Evolutionary conservation across 768 basidiomycete species (phyloP).

Genomic region (Termitomyces eurrhizus): DNA sequence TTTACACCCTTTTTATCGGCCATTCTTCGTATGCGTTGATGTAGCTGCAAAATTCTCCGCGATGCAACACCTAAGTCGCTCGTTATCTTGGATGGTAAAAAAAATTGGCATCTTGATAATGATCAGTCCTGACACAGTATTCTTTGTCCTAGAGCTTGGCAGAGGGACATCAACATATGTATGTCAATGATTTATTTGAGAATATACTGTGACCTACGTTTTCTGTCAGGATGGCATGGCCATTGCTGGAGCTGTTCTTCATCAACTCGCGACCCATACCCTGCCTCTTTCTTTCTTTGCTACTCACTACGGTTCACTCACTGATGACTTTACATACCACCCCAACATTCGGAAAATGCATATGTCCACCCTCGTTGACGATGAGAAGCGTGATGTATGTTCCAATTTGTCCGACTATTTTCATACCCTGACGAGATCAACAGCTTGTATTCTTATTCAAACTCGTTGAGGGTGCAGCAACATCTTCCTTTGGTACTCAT

Average conservation of each 20-base stretch:
- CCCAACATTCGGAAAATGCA: conserved; percentile 93
- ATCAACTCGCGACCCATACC: conserved; percentile 91
- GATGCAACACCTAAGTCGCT: conserved; percentile 93
- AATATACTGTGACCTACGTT: neutral
- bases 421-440: neutral
- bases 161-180: conserved; percentile 95
- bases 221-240: conserved; percentile 90
- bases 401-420: neutral
- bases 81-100: conserved; percentile 89
- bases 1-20: neutral
- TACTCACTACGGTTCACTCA: conserved; percentile 94
- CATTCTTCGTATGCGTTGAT: neutral
- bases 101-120: conserved; percentile 1
- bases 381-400: conserved; percentile 81
- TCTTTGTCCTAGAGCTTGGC: conserved; percentile 67
- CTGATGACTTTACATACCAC: conserved; percentile 90
- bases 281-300: conserved; percentile 94
- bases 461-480: conserved; percentile 82
- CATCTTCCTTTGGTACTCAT: conserved; percentile 89
- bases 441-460: conserved; percentile 95
- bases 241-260: conserved; percentile 92
- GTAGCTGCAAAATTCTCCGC: conserved; percentile 86
- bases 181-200: conserved; percentile 13
- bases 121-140: conserved; percentile 8
- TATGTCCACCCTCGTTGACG: conserved; percentile 93